Conservation (phyloP, 1,139 yeast species). For the Lodderomyces elongisporus region DNA sequence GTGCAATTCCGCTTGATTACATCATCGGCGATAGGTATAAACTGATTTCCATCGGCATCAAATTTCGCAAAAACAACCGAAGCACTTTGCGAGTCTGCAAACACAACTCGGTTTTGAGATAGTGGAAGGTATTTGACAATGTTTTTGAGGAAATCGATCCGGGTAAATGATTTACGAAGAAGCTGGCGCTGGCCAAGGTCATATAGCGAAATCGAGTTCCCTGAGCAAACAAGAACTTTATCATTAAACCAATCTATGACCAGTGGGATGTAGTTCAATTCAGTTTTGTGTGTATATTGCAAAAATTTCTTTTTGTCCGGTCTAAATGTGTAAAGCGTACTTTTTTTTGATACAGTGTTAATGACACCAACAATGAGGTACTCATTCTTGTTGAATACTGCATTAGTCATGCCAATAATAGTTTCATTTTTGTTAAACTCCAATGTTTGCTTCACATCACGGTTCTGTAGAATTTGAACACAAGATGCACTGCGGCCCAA, state of each 20-base stretch:
- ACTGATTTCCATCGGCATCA: conserved; percentile 45
- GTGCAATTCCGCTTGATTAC: conserved; percentile 63
- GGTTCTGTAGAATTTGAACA: conserved; percentile 41
- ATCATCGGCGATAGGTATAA: conserved; percentile 70
- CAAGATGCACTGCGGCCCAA: conserved; percentile 44
- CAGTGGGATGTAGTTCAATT: conserved; percentile 44
- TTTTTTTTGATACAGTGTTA: conserved; percentile 21
- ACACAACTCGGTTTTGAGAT: conserved; percentile 53
- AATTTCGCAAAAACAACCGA: conserved; percentile 58
- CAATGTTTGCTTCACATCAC: conserved; percentile 34
- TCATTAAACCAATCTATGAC: conserved; percentile 58
- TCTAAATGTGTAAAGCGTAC: conserved; percentile 41
- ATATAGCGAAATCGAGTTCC: conserved; percentile 52
- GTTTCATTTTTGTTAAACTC: conserved; percentile 41
- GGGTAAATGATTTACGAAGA: conserved; percentile 55
- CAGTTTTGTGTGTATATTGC: conserved; percentile 58
- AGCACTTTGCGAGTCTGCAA: conserved; percentile 18
- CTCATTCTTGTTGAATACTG: conserved; percentile 19
- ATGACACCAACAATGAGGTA: conserved; percentile 50
- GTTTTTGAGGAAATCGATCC: conserved; percentile 30
- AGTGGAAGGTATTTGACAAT: conserved; percentile 49
- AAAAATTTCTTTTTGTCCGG: conserved; percentile 27
- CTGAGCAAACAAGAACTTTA: conserved; percentile 56
- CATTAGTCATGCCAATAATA: conserved; percentile 23
- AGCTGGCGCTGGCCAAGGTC: conserved; percentile 79